These are phyloP conservation scores for Pseudogymnoascus sp. DNA, from an alignment of 2,329 filamentous ascomycete species.

Conservation along the genomic window DNA sequence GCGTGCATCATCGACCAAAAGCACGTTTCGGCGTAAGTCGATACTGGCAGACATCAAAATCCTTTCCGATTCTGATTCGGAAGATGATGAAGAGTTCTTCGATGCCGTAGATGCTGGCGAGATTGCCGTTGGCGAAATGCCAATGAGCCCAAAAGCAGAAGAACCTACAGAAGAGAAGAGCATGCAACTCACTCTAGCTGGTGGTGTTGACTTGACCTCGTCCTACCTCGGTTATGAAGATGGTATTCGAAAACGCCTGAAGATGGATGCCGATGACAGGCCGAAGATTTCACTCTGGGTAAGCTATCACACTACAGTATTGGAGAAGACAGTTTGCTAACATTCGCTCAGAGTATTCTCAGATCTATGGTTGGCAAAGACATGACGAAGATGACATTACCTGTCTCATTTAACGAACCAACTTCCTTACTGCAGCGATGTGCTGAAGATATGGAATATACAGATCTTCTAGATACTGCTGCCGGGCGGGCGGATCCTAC, in stretches of 20 bases:
- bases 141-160: constrained; percentile 31
- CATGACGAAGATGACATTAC: constrained; percentile 99
- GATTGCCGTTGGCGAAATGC: constrained; percentile 70
- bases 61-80: constrained; percentile 68
- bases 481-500: constrained; percentile 80
- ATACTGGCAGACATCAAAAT: constrained; percentile 65
- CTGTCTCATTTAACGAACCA: constrained; percentile 97
- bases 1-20: constrained; percentile 40
- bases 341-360: constrained; percentile 66
- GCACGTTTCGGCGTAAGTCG: constrained; percentile 52
- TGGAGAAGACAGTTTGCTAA: constrained; percentile 19
- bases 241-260: constrained; percentile 69
- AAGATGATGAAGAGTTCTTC: constrained; percentile 90
- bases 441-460: constrained; percentile 97
- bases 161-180: constrained; percentile 35
- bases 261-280: constrained; percentile 85
- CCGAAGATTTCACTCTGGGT: constrained; percentile 97
- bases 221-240: constrained; percentile 91
- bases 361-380: constrained; percentile 99
- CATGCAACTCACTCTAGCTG: constrained; percentile 38
- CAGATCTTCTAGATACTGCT: constrained; percentile 82
- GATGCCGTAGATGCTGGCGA: constrained; percentile 93
- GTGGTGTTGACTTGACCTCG: constrained; percentile 58
- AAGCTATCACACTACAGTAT: constrained; percentile 35
- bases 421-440: constrained; percentile 92